phyloP scores from a whole-genome alignment of 108 stramenopile genomes.

The Skeletonema potamos region DNA sequence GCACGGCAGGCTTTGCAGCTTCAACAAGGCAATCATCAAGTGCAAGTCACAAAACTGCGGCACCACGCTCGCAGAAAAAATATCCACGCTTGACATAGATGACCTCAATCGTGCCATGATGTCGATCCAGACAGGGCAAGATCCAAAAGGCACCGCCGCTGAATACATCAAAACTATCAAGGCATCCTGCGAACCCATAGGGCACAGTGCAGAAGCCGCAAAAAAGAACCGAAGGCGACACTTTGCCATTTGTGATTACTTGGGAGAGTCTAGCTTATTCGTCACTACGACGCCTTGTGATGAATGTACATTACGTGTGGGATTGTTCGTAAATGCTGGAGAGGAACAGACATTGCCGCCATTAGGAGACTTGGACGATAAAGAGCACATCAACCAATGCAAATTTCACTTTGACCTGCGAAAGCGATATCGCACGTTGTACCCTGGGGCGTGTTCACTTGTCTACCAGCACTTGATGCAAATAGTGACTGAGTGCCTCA shows the following conservation, averaged over 20 bases:
- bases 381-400: not conserved
- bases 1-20: not conserved
- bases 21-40: not conserved
- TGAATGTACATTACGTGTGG: not conserved
- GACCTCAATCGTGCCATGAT: not conserved
- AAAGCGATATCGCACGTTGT: not conserved
- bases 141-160: not conserved
- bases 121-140: not conserved
- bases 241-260: too few relatives aligned
- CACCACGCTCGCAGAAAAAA: not conserved
- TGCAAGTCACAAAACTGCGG: not conserved
- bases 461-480: slow-evolving; percentile 1
- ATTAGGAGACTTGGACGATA: not conserved
- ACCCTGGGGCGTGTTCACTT: not conserved
- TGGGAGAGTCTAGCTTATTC: too few relatives aligned
- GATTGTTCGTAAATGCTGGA: not conserved
- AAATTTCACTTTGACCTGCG: not conserved
- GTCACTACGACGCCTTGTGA: not conserved
- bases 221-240: not conserved
- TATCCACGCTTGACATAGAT: not conserved
- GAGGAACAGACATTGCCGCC: not conserved
- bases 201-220: not conserved
- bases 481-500: not conserved
- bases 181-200: not conserved
- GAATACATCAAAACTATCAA: not conserved